Evolutionary conservation across 345 rosid species (phyloP), one percentile per base, ranked within the genome.

Genomic region (Theobroma cacao): DNA sequence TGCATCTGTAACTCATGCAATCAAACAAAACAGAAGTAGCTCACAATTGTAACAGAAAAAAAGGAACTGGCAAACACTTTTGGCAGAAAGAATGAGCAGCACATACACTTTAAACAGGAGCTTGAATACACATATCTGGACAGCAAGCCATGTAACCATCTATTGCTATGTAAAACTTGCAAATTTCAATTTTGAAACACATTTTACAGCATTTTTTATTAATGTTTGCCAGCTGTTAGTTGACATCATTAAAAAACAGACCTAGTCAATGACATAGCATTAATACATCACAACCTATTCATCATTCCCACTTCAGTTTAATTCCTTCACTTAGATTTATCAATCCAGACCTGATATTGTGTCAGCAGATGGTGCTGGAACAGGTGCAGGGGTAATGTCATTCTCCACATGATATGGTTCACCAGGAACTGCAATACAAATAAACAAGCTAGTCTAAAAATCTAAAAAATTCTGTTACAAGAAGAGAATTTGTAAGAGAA

Each of bases 341-440:
- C 24, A 22, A 45, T 64, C 10, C 78, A 55, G 79, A 93, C 99
- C 97, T 84, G 93, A 75, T 76, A 77, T 34, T 77, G 67, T 82
- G 68, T 84, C 78, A 79, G 68, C 84, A 15, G 87, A 69, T 47
- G 87, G 88, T 65, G 82, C 88, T 11, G 94, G 91, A 64, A 88
- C 83, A 77, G 94, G 90, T 50, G 90, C 86, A 31, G 90, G 89
- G 77, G 88, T 80, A 68, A 67, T 75, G 9, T 36, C 83, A 40
- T 80, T 86, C 78, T 86, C 84, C 78, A 79, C 38, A 28, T 86
- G 89, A 87, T 90, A 92, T 56, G 96, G 92, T 81, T 84, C 93
- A 59, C 99, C 99, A 78, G 99, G 98, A 90, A 84, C 99, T 95
- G 76, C 60, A 82, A 79, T 52, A 81, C 20, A 59, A 61, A 77